Base-by-base conservation (phyloP, 805 yeast genomes). In the Wickerhamiella allomyrinae region DNA sequence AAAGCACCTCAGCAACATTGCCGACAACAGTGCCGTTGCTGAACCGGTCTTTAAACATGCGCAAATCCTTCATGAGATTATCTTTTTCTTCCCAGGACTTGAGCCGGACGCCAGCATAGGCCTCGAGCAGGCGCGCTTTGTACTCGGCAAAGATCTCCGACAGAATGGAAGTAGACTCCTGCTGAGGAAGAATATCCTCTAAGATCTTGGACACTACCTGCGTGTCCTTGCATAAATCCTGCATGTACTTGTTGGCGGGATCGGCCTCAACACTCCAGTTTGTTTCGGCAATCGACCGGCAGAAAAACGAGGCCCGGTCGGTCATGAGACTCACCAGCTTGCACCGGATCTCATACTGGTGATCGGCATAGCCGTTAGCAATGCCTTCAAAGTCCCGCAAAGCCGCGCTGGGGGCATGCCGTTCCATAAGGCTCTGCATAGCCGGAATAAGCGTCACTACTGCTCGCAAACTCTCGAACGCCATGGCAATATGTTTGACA, bases 251-350 rank as follows among this genome's bases (percentile, higher is more conserved):
- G 53, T 77, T 79, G 35, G 75, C 74, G 40, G 69, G 72, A 11
- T 62, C 67, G 2, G 69, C 43, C 13, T 25, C 35, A 14, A 59
- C 60, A 2, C 73, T 60, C 76, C 79, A 76, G 49, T 77, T 68
- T 9, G 70, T 65, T 17, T 56, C 57, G 11, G 61, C 52, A 2
- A 78, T 63, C 3, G 70, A 62, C n/a, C 56, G 52, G 41, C 78
- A 66, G 52, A 76, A 79, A 29, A 57, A 61, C 1, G 59, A 50
- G 1, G 77, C 70, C 42, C 83, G 70, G 46, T 79, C 87, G 34
- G 68, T 65, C 87, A 80, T 79, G 14, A 80, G 70, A 2, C 77
- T 68, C n/a, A 79, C 73, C 35, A 81, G 64, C 54, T 79, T 79
- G 34, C 71, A 62, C 46, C 73, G 72, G 11, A 81, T 66, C 48